Evolutionary conservation across 345 rosid genomes (phyloP).

Genomic region (Aegle marmelos): DNA sequence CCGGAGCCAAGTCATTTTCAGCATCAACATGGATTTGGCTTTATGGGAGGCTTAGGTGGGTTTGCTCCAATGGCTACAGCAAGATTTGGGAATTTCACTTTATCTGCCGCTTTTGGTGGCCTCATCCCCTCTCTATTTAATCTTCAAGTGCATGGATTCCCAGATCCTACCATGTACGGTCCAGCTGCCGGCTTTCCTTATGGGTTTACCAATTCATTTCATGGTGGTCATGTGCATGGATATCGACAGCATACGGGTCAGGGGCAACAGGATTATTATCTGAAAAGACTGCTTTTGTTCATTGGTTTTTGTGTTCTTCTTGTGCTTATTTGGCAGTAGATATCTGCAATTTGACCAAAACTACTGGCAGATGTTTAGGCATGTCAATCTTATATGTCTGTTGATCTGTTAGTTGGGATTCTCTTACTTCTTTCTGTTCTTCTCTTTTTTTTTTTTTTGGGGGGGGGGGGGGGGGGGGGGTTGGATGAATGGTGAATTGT

Average conservation of each 20-base stretch:
- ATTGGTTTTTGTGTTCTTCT: slow-evolving; percentile 51
- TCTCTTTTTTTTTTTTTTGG: not conserved
- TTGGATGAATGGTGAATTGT: slow-evolving; percentile 26
- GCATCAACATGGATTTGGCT: slow-evolving; percentile 63
- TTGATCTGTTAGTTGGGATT: slow-evolving; percentile 28
- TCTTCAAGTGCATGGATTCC: slow-evolving; percentile 83
- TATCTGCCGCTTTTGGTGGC: slow-evolving; percentile 86
- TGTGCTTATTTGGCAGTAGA: slow-evolving; percentile 60
- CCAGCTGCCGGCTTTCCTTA: slow-evolving; percentile 67
- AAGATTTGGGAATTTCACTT: slow-evolving; percentile 77
- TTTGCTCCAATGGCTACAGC: slow-evolving; percentile 74
- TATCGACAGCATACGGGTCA: slow-evolving; percentile 58
- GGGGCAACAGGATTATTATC: slow-evolving; percentile 71
- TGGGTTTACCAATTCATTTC: slow-evolving; percentile 65
- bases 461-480: too few relatives aligned
- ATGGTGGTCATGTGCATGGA: slow-evolving; percentile 69
- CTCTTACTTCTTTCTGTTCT: not conserved
- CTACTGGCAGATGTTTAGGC: slow-evolving; percentile 12
- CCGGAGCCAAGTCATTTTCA: slow-evolving; percentile 72
- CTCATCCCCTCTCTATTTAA: slow-evolving; percentile 81
- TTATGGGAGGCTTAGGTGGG: slow-evolving; percentile 84
- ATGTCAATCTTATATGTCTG: slow-evolving; percentile 19
- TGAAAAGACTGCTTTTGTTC: slow-evolving; percentile 58
- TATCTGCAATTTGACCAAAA: slow-evolving; percentile 7
- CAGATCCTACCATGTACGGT: slow-evolving; percentile 77